A percentile compares a stretch with the other conserved stretches of the same genome.
These are phyloP conservation scores for Osmanthus fragrans DNA, from an alignment of 257 asterid species.

Conservation along the genomic window DNA sequence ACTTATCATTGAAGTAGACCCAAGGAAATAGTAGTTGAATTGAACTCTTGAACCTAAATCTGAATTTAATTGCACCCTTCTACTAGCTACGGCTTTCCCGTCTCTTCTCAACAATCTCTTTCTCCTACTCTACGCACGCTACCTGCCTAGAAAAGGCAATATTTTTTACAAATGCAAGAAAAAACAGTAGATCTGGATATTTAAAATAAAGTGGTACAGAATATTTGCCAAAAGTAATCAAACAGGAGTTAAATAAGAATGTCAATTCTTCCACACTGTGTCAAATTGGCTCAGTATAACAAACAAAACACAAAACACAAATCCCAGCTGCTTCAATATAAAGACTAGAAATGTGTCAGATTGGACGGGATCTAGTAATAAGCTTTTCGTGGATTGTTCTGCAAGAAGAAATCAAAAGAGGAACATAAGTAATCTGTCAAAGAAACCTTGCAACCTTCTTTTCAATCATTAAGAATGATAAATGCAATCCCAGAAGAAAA, in stretches of 20 bases:
- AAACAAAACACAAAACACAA: neutral
- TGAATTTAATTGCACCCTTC: too few relatives aligned
- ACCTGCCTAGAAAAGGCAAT: neutral
- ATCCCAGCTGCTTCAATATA: neutral
- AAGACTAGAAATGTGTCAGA: neutral
- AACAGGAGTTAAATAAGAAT: neutral
- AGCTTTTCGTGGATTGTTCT: constrained; percentile 82
- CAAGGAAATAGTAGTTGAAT: too few relatives aligned
- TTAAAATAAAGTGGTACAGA: neutral
- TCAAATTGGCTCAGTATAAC: neutral
- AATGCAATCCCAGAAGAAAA: too few relatives aligned
- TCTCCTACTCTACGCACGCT: too few relatives aligned
- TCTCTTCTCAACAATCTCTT: too few relatives aligned
- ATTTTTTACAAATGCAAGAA: neutral
- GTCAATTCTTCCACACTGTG: neutral
- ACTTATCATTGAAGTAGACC: too few relatives aligned
- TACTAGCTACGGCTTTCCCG: too few relatives aligned
- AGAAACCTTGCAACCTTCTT: neutral
- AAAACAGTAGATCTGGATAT: neutral
- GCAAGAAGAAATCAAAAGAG: constrained; percentile 24
- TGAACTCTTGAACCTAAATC: too few relatives aligned
- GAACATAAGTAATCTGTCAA: neutral
- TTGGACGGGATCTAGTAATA: constrained; percentile 43
- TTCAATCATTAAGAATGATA: too few relatives aligned
- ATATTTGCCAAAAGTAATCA: neutral